phyloP scores from a whole-genome alignment of 2,329 filamentous ascomycete species.

The Fusarium falciforme region DNA sequence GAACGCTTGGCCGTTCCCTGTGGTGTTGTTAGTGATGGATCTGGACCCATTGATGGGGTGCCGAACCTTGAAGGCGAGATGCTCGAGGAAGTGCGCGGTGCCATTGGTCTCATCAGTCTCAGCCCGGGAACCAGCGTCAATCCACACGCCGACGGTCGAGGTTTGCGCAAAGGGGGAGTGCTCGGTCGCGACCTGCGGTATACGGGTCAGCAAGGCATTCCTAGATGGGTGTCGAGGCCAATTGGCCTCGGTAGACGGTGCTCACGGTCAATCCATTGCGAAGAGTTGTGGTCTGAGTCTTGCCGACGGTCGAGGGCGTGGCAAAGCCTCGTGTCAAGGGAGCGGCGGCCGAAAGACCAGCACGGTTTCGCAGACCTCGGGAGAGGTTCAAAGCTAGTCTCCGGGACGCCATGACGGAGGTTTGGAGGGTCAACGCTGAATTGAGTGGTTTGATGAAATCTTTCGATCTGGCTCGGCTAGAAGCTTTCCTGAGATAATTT shows the following conservation, averaged over 20 bases:
- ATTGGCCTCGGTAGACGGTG: constrained; percentile 51
- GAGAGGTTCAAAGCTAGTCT: constrained; percentile 96
- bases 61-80: constrained; percentile 97
- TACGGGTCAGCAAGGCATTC: constrained; percentile 41
- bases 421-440: constrained; percentile 61
- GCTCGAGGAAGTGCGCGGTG: constrained; percentile 99
- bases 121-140: constrained; percentile 97
- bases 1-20: constrained; percentile 93
- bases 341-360: constrained; percentile 82
- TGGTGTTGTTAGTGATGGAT: constrained; percentile 30
- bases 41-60: constrained; percentile 36
- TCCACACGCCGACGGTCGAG: constrained; percentile 98
- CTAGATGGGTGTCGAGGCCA: constrained; percentile 44
- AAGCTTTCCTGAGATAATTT: constrained; percentile 60
- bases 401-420: constrained; percentile 88
- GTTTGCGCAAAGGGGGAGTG: constrained; percentile 99
- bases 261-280: constrained; percentile 96
- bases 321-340: constrained; percentile 89
- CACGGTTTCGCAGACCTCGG: constrained; percentile 88
- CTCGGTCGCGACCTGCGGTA: constrained; percentile 88
- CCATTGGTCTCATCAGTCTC: constrained; percentile 99
- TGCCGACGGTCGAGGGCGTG: constrained; percentile 82
- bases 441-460: constrained; percentile 69
- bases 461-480: constrained; percentile 58
- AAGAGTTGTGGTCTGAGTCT: constrained; percentile 95